These are phyloP conservation scores for Amoebophrya sp. DNA, from an alignment of 169 alveolate genomes.

Conservation along the genomic window DNA sequence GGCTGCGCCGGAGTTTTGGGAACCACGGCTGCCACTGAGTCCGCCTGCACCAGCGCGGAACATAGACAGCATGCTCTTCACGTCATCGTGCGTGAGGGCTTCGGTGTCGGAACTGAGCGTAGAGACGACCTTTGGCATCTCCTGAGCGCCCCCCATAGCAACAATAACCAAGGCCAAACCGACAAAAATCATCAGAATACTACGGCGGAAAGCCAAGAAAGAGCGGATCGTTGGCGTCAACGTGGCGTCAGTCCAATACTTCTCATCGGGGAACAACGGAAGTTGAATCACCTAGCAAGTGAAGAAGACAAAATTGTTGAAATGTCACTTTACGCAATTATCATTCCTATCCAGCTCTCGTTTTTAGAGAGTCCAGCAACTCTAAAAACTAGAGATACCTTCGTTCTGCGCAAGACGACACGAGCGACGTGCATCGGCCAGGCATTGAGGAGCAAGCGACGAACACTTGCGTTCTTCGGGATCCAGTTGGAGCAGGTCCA, in stretches of 20 bases:
- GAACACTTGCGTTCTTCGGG: background rate
- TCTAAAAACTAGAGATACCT: too few relatives aligned
- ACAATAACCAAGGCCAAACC: background rate
- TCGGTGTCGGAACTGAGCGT: background rate
- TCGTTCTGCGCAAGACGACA: background rate
- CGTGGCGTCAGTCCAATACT: background rate
- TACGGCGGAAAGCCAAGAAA: background rate
- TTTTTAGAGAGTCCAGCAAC: too few relatives aligned
- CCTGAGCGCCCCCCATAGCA: background rate
- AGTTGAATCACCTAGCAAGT: background rate
- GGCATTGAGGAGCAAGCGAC: background rate
- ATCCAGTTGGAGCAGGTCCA: background rate
- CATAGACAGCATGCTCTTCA: background rate
- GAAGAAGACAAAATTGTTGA: too few relatives aligned
- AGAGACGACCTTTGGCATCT: background rate
- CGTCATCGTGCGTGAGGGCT: background rate
- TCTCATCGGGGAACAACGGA: background rate
- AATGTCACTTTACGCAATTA: too few relatives aligned
- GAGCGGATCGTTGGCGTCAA: background rate
- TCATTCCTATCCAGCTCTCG: too few relatives aligned
- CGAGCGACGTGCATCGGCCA: background rate
- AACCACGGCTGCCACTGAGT: background rate
- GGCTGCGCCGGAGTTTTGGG: too few relatives aligned
- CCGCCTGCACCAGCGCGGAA: background rate
- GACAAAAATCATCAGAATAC: background rate